Conservation (phyloP, 2,329 filamentous ascomycete species). For the Emericellopsis cladophorae region DNA sequence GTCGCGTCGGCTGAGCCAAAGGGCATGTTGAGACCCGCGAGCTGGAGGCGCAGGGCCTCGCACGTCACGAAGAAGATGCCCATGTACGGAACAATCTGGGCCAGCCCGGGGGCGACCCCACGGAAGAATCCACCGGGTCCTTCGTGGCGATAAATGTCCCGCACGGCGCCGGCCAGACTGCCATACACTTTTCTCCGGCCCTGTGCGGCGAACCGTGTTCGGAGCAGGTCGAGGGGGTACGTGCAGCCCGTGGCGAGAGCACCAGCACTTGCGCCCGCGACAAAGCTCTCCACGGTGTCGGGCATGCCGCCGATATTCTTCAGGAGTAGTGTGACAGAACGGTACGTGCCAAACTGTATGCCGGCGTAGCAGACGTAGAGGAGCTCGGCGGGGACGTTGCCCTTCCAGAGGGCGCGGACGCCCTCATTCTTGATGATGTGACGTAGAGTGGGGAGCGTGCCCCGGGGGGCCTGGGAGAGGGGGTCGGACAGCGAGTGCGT, state of each 20-base stretch:
- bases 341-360: conserved; percentile 83
- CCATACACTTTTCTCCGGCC: conserved; percentile 68
- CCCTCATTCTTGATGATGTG: conserved; percentile 74
- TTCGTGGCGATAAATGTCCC: conserved; percentile 63
- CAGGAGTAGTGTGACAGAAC: conserved; percentile 57
- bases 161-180: conserved; percentile 55
- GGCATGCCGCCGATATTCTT: conserved; percentile 31
- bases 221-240: conserved; percentile 85
- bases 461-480: conserved; percentile 47
- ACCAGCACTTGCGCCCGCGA: conserved; percentile 73
- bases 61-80: conserved; percentile 89
- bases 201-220: conserved; percentile 94
- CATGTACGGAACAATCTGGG: conserved; percentile 92
- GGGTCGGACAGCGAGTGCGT: conserved; percentile 73
- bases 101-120: conserved; percentile 67
- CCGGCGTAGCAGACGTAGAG: conserved; percentile 89
- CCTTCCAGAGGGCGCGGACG: conserved; percentile 85
- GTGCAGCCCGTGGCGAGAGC: conserved; percentile 71
- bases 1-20: conserved; percentile 73
- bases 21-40: conserved; percentile 43
- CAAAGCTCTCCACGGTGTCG: conserved; percentile 61
- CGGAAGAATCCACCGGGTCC: conserved; percentile 75
- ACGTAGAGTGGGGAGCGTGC: conserved; percentile 61
- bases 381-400: conserved; percentile 88
- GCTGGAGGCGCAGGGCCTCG: conserved; percentile 55